phyloP scores from a whole-genome alignment of 1,139 yeast genomes.

The Pichia sp. region DNA sequence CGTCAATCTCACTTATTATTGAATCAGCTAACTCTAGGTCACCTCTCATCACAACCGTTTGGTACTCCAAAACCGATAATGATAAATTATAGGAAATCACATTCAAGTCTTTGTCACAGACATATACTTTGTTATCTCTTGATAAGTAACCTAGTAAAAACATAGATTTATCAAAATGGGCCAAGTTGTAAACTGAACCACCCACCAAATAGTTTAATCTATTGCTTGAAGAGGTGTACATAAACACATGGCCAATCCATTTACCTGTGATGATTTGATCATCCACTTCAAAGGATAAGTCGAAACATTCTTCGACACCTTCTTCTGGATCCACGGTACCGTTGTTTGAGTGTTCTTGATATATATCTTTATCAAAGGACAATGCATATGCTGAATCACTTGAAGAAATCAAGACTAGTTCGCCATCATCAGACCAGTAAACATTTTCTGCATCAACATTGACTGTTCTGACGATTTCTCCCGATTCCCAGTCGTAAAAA shows the following conservation, averaged over 20 bases:
- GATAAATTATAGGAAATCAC: conserved; percentile 78
- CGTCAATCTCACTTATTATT: conserved; percentile 58
- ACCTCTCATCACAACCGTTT: conserved; percentile 91
- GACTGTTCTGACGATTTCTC: conserved; percentile 74
- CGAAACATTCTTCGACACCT: conserved; percentile 82
- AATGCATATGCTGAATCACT: conserved; percentile 67
- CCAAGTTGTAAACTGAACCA: conserved; percentile 84
- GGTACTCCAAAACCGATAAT: conserved; percentile 83
- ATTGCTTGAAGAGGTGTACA: conserved; percentile 79
- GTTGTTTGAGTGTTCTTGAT: conserved; percentile 52
- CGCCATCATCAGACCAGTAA: conserved; percentile 92
- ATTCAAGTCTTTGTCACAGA: conserved; percentile 84
- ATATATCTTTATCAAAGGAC: conserved; percentile 59
- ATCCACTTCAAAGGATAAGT: conserved; percentile 71
- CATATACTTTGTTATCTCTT: conserved; percentile 80
- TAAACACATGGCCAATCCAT: conserved; percentile 96
- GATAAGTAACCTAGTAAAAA: conserved; percentile 86
- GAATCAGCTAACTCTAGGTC: conserved; percentile 71
- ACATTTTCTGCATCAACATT: conserved; percentile 75
- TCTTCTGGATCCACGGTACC: conserved; percentile 67
- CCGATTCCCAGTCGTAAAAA: conserved; percentile 92
- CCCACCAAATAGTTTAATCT: conserved; percentile 93
- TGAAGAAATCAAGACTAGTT: conserved; percentile 69
- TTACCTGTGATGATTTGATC: conserved; percentile 83
- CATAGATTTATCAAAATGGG: conserved; percentile 86